Evolutionary conservation across 2,329 filamentous ascomycete genomes (phyloP), one percentile per base, ranked within the genome.

Genomic region (Hirsutella thompsonii): DNA sequence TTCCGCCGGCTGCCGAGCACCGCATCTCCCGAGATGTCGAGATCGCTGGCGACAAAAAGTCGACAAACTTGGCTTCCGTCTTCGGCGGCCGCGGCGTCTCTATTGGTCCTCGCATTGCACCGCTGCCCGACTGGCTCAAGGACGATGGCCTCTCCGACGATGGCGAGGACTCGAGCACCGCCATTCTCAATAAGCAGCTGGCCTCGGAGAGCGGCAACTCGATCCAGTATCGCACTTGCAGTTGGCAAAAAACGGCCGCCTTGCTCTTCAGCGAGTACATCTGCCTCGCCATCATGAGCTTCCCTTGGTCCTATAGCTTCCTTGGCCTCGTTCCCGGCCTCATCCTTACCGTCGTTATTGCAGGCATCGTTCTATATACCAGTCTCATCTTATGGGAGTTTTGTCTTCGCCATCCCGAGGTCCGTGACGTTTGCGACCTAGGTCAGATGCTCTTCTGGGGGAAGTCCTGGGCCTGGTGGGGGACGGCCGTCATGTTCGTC

Each of bases 261-360:
- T 61, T 94, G 50, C 76, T 95, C 39, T 94, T 95, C 63, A 92
- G 86, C 39, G 89, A 95, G 67, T 95, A 95, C 59, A 95, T 95
- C 44, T 94, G 87, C 58, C 66, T 95, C 62, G 58, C 76, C 44
- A 94, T 94, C 56, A 94, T 95, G 88, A 93, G 85, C 39, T 95
- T 95, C 51, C 89, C 89, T 0, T 94, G 84, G 73, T 94, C 87
- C 0, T 95, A 95, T 61, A 85, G 86, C 35, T 67, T 90, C 21
- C 74, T 95, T 8, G 89, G 89, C 8, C 72, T 95, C 14, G 85
- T 94, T 1, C 88, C 89, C 0, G 88, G 70, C 20, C 60, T 95
- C 41, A 90, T 94, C 46, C 57, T 94, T 55, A 94, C 89, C 0
- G 69, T 83, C 2, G 74, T 90, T 23, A 74, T 93, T 44, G 87